Evolutionary conservation across 139 green algal genomes (phyloP).

Genomic region (Chlorella sorokiniana): DNA sequence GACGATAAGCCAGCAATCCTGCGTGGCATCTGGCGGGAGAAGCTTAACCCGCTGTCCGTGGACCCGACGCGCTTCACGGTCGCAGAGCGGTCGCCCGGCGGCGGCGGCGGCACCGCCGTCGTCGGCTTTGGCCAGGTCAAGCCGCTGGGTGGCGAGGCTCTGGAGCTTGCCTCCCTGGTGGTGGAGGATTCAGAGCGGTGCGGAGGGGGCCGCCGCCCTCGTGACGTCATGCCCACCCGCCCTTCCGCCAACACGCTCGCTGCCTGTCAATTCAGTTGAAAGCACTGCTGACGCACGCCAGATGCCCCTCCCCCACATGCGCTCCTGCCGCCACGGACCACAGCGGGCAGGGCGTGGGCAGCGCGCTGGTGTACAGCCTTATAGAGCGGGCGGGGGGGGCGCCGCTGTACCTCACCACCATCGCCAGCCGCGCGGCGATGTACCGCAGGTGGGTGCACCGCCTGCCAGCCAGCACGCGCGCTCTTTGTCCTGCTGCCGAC

Average conservation of each 20-base stretch:
- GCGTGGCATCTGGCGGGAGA: neutral
- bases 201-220: too few relatives aligned
- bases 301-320: neutral
- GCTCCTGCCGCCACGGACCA: neutral
- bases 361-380: neutral
- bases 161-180: slow-evolving; percentile 13
- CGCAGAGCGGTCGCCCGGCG: neutral
- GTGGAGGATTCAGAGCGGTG: slow-evolving; percentile 12
- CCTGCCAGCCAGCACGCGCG: neutral
- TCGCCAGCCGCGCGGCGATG: neutral
- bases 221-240: neutral
- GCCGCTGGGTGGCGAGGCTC: neutral
- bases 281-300: neutral
- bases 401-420: neutral
- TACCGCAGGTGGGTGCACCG: neutral
- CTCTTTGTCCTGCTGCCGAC: neutral
- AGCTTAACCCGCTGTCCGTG: slow-evolving; percentile 8
- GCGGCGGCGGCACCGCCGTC: neutral
- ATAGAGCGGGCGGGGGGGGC: neutral
- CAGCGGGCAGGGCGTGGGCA: slow-evolving; percentile 9
- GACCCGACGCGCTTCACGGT: slow-evolving; percentile 21
- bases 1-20: neutral
- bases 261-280: neutral
- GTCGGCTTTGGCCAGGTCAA: slow-evolving; percentile 19
- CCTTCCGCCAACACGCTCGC: neutral